Evolutionary conservation across 2,329 filamentous ascomycete species (phyloP), one percentile per base, ranked within the genome.

Genomic region (Trichoderma polysporum): DNA sequence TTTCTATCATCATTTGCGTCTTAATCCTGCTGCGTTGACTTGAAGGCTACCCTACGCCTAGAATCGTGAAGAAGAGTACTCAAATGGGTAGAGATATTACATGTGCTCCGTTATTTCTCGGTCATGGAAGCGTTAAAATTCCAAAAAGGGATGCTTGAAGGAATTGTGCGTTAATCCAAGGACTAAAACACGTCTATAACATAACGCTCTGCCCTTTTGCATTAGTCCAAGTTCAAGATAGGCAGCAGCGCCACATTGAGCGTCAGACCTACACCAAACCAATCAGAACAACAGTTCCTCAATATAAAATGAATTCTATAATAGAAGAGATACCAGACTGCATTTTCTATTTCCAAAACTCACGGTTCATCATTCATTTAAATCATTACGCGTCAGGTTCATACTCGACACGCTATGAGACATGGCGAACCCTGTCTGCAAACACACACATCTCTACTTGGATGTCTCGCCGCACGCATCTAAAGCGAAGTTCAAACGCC

Each of bases 401-500:
- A 4, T 4, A 29, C 0, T 7, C 10, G 2, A 15, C 58, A 33
- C 22, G 10, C 29, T 27, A 37, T 15, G 3, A 1, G 1, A 31
- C 6, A 61, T 61, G 58, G 25, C 10, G 15, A 8, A 22, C 12
- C 12, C 37, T 2, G 10, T 13, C 33, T 67, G 66, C 22, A 49
- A 47, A 22, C 66, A 67, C 12, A 58, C 59, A 17, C 41, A 50
- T 13, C 37, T 67, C 19, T 67, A 67, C 45, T 29, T 68, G 19
- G 37, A 66, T 19, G 41, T 17, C 25, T 68, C 66, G 12, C 66
- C 66, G 4, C 37, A 68, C 35, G 66, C 66, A 1, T n/a, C n/a
- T 9, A 50, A 17, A 15, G 53, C 19, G 9, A 75, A 74, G 1
- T 81, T 78, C 69, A 60, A 71, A 22, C 73, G 77, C 8, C 64